Percentiles rank a stretch among this genome's conserved stretches.
These are phyloP conservation scores for Leucoagaricus sp. DNA, from an alignment of 1,284 basidiomycete species.

Conservation along the genomic window DNA sequence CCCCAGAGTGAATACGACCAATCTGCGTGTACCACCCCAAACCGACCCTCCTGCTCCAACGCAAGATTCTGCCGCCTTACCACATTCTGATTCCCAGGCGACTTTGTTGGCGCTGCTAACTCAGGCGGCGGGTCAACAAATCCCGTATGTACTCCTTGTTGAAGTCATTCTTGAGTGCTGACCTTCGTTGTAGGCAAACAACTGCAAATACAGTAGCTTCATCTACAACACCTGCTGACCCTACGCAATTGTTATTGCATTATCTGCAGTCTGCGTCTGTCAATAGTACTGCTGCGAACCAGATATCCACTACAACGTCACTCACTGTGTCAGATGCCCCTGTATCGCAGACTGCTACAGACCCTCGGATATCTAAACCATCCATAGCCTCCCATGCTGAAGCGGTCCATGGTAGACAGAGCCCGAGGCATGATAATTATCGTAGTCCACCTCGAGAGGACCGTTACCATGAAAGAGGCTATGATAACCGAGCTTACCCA, in stretches of 20 bases:
- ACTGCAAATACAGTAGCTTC: slow-evolving; percentile 46
- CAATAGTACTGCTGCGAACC: slow-evolving; percentile 6
- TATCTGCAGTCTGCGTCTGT: slow-evolving; percentile 43
- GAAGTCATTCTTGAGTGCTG: slow-evolving; percentile 9
- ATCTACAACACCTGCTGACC: slow-evolving; percentile 42
- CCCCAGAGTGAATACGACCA: slow-evolving; percentile 40
- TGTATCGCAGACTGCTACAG: slow-evolving; percentile 13
- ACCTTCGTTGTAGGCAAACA: slow-evolving; percentile 54
- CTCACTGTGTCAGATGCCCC: slow-evolving; percentile 8
- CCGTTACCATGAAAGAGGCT: slow-evolving; percentile 49
- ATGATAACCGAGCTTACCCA: slow-evolving; percentile 46
- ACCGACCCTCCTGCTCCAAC: slow-evolving; percentile 5
- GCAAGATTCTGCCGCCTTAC: slow-evolving; percentile 28
- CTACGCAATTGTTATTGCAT: slow-evolving; percentile 68
- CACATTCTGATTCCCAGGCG: slow-evolving; percentile 49
- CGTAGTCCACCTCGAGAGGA: slow-evolving; percentile 50
- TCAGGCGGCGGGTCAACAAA: slow-evolving; percentile 49
- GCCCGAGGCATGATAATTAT: slow-evolving; percentile 43
- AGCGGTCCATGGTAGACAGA: slow-evolving; percentile 4
- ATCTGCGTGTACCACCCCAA: slow-evolving; percentile 31
- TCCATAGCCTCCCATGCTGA: slow-evolving; percentile 1
- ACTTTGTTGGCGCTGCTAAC: slow-evolving; percentile 67
- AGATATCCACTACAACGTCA: slow-evolving; percentile 1
- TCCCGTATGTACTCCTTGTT: slow-evolving; percentile 31
- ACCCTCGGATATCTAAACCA: slow-evolving; percentile 8